A percentile compares a stretch with the other conserved stretches of the same genome.
Evolutionary conservation across 1,139 yeast genomes (phyloP).

Genomic region (Sugiyamaella sp.): DNA sequence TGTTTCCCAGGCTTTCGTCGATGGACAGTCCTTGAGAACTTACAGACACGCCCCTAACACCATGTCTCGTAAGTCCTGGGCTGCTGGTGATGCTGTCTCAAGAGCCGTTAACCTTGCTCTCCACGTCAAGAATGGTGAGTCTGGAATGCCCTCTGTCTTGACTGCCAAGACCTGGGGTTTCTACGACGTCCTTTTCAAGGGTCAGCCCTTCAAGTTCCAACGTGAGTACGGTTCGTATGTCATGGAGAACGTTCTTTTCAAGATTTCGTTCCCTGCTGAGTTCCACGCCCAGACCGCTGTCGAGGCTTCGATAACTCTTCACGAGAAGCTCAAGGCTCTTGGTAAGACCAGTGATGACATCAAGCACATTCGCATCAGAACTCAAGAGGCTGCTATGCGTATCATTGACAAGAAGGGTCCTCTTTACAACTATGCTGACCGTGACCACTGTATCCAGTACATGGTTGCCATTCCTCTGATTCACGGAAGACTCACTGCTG

Average conservation of each 20-base stretch:
- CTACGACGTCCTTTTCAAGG: slow-evolving; percentile 59
- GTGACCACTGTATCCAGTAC: slow-evolving; percentile 65
- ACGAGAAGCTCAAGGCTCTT: slow-evolving; percentile 43
- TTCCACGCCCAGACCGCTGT: slow-evolving; percentile 70
- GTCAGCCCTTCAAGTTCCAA: slow-evolving; percentile 56
- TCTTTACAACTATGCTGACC: slow-evolving; percentile 61
- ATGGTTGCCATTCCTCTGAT: slow-evolving; percentile 61
- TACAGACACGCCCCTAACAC: slow-evolving; percentile 67
- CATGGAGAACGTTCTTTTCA: slow-evolving; percentile 64
- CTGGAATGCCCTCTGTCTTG: slow-evolving; percentile 60
- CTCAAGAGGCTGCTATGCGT: slow-evolving; percentile 63
- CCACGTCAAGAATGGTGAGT: slow-evolving; percentile 55
- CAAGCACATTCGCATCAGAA: slow-evolving; percentile 52
- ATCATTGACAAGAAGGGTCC: slow-evolving; percentile 63
- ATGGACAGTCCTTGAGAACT: slow-evolving; percentile 60
- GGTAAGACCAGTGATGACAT: slow-evolving; percentile 55
- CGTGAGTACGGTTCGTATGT: slow-evolving; percentile 58
- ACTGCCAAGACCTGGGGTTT: slow-evolving; percentile 64
- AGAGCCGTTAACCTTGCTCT: slow-evolving; percentile 60
- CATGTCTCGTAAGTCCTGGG: slow-evolving; percentile 65
- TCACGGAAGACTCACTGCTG: slow-evolving; percentile 58
- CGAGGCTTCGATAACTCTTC: slow-evolving; percentile 56
- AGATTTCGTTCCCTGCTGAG: slow-evolving; percentile 67
- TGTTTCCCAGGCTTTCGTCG: slow-evolving; percentile 61
- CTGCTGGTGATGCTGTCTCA: slow-evolving; percentile 66